Evolutionary conservation across 345 rosid genomes (phyloP), one percentile per base, ranked within the genome.

Genomic region (Kernera saxatilis): DNA sequence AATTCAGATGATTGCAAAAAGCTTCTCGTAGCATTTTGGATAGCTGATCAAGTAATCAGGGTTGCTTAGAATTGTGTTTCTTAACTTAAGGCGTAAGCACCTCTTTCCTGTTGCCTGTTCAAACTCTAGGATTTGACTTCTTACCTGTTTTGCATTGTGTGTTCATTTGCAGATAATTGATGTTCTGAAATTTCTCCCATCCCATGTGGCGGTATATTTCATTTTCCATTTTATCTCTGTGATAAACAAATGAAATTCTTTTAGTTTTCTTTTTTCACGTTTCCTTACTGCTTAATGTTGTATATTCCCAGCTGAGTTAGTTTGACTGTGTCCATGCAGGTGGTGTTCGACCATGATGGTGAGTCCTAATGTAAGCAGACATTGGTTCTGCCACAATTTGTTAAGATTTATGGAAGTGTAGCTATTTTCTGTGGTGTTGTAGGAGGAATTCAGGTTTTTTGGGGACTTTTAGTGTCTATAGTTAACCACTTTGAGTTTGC

Each of bases 331-430:
- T 50, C 36, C 45, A 48, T 79, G 88, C 95, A 94, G 97, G 99
- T 94, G 72, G 97, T 86, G 76, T 94, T 94, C 70, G 97, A 91
- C 87, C 92, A 94, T 83, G 97, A 94, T 85, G 99, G 99, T 94
- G 79, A 83, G 95, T 60, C 35, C 39, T 63, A 8, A 17, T 51
- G 1, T 50, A 39, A 57, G 15, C 44, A 46, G 59, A 26, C 66
- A 14, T 25, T 21, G 25, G 2, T 8, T 64, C 26, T 58, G 63
- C 73, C 51, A 60, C 21, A 44, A 0, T 25, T 50, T 67, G 23
- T 43, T 58, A 17, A 23, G 46, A 32, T 30, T 23, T 11, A 60
- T 74, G 41, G 56, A 36, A 22, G 56, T 32, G 46, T 59, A 59
- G 62, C 26, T 45, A 52, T 52, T 10, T 60, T 23, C 13, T 41